Conservation (phyloP, 177 flowering plant genomes). For the Vitis hybrid region DNA sequence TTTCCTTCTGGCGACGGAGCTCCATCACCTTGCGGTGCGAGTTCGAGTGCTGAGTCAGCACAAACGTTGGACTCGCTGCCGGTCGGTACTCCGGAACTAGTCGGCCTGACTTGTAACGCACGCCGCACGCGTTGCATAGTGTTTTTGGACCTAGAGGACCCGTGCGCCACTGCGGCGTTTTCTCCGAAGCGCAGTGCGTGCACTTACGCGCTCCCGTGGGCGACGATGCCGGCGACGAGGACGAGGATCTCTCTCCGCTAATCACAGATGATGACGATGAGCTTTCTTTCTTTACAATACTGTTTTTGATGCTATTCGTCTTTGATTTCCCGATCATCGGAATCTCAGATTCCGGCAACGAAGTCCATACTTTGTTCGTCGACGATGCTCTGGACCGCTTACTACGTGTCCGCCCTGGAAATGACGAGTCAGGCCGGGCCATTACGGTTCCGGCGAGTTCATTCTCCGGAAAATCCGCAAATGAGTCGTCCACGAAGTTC, state of each 20-base stretch:
- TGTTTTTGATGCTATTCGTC: background rate
- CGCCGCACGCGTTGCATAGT: conserved; percentile 81
- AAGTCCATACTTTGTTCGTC: conserved; percentile 16
- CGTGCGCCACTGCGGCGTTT: conserved; percentile 82
- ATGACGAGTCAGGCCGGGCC: conserved; percentile 22
- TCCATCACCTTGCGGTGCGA: conserved; percentile 81
- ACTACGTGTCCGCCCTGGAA: conserved; percentile 38
- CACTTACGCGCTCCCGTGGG: conserved; percentile 32
- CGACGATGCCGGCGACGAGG: background rate
- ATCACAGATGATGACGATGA: conserved; percentile 4
- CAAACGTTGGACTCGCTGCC: conserved; percentile 79
- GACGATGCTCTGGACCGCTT: conserved; percentile 40
- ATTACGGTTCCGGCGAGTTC: conserved; percentile 12
- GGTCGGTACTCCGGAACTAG: conserved; percentile 89
- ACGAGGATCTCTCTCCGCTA: background rate
- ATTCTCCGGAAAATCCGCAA: conserved; percentile 34
- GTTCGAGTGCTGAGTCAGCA: conserved; percentile 71
- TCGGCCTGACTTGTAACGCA: conserved; percentile 75
- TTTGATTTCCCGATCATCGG: conserved; percentile 14
- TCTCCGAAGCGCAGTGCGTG: conserved; percentile 80
- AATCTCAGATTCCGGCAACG: conserved; percentile 9
- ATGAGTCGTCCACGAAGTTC: conserved; percentile 66
- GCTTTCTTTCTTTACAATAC: background rate
- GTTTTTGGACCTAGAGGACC: conserved; percentile 84
- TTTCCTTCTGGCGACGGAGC: conserved; percentile 69